Base-by-base conservation (phyloP, 805 yeast species). In the Yarrowia sp. region DNA sequence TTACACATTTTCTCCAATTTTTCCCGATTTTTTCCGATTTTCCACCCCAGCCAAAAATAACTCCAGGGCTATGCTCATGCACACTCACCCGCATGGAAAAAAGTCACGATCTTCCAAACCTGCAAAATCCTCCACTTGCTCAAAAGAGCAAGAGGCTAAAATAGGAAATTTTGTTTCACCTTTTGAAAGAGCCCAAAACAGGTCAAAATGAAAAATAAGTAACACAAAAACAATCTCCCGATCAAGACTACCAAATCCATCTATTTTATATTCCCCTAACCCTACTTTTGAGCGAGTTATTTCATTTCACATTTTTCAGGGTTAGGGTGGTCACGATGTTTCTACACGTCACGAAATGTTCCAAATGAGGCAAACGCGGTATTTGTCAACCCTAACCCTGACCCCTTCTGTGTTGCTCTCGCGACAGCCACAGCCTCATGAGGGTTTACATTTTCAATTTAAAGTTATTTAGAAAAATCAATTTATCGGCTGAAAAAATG, bases 351-450 rank as follows among this genome's bases (percentile, higher is more conserved):
- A 31, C 38, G 41, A 43, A 43, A 43, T 33, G 28, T 31, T 8
- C 53, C 55, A 17, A 35, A 48, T 48, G 17, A 15, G 55, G 39
- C 28, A 31, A 13, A 15, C 38, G 51, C 51, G 51, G 18, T 9
- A 15, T 48, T 33, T 48, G 14, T 17, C 48, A 15, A 15, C 51
- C 51, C 51, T 32, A 47, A 47, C 51, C 51, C 38, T 47, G 15
- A 8, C 15, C 15, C 33, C 13, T 17, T 3, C 36, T 39, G 53
- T 48, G 33, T 35, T 48, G 55, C 55, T 41, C 55, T 48, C 41
- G 55, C 55, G 55, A 48, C 55, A 11, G 39, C 55, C 55, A 48
- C 55, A 48, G 55, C 55, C 55, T 18, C 41, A 18, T 17, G 50
- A n/a, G n/a, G n/a, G 13, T 32, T 47, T 47, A 48, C 41, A 48